Base-by-base conservation (phyloP, 371 early-diverging fungal genomes). In the Coemansia sp. region DNA sequence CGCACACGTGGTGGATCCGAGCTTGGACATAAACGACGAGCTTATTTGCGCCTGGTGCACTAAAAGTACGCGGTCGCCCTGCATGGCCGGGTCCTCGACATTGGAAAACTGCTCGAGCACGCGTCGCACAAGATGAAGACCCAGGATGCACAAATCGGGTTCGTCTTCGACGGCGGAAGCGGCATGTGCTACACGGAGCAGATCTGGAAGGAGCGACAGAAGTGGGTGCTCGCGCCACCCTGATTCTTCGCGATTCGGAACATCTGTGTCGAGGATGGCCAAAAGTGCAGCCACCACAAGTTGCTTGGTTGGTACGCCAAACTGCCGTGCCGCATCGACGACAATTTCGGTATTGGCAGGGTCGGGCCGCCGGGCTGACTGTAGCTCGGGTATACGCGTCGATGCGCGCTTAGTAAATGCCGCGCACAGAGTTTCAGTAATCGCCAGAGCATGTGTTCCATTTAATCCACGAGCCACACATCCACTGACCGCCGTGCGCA, bases 1-100 rank as follows among this genome's bases (percentile, higher is more conserved):
- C 5, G 11, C 56, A n/a, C 23, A 4, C 20, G 57, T 0, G 50
- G n/a, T 20, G 3, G 20, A 48, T n/a, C 20, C 16, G 18, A 80
- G 52, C 1, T 57, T 54, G 1, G 81, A 62, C 55, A 69, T 55
- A 56, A 81, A 75, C 5, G 80, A 75, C 5, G 81, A 65, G 23
- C 51, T 65, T 26, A 81, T 39, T n/a, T 81, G 81, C 4, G 81
- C 81, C 59, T 75, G 77, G 59, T 75, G 75, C 16, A 75, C 68
- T 4, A 25, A 56, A 28, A 81, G 65, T 3, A 79, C 59, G 0
- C 75, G 57, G 9, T 57, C 37, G 9, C 65, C 67, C 7, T 58
- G 67, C 47, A 58, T 53, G 6, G 67, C 72, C 0, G 81, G 80
- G 50, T 81, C 81, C 42, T 71, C 79, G 12, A 75, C 69, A 14